Evolutionary conservation across 2,329 filamentous ascomycete species (phyloP), one percentile per base, ranked within the genome.

Genomic region (Pyrenochaeta sp.): DNA sequence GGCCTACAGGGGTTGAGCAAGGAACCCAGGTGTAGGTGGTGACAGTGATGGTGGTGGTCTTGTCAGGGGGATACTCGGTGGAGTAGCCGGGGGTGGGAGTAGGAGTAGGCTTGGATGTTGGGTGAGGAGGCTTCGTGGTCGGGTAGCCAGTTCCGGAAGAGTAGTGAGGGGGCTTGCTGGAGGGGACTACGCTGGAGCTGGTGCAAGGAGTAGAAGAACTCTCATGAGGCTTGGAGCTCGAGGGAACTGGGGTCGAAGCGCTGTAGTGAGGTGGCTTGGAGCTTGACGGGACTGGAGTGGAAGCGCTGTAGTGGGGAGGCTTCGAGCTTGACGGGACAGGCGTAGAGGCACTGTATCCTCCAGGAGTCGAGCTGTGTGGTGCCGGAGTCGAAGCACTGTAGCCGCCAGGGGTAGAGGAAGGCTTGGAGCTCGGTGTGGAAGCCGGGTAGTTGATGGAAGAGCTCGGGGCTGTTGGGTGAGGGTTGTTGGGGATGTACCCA

Each of bases 11-110:
- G 6, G 69, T 71, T 5, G 64, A 69, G 60, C 62, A 67, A 23
- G 71, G 71, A 10, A 73, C 64, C 51, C 67, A 74, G 3, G 55
- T 55, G 32, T 67, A 69, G 34, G 63, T 58, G n/a, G 61, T 66
- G 3, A 41, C 61, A 9, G 67, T 71, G 18, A 68, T 57, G 11
- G 63, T 68, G 26, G 61, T 61, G 6, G 66, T 65, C 26, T 48
- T 39, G 28, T 55, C 53, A 10, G 46, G 53, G 28, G 51, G 51
- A 34, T 45, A 31, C 24, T 39, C 32, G 21, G 36, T 22, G 24
- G 42, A 32, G 39, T 48, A 35, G 15, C 34, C 34, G 13, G 53
- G 44, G 5, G 42, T 44, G 13, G 56, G 36, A 2, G 48, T 41
- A 21, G 64, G 41, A 7, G 55, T 46, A 2, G n/a, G n/a, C n/a